Base-by-base conservation (phyloP, 1,139 yeast species). In the Yueomyces sp. region DNA sequence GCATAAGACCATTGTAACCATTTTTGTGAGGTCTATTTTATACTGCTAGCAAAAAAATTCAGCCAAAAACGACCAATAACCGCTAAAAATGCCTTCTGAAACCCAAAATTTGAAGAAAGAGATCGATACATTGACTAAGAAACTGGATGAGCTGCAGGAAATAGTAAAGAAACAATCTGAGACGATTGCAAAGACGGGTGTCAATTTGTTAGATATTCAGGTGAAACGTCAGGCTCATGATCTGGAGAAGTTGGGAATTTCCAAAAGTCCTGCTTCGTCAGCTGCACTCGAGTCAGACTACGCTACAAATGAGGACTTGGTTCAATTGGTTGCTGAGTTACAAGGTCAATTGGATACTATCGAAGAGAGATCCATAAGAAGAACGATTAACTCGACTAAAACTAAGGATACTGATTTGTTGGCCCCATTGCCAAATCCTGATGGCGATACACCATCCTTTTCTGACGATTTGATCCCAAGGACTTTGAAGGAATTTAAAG, bases 291-390 rank as follows among this genome's bases (percentile, higher is more conserved):
- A 78, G 49, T 54, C 73, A 3, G 89, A 82, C 48, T 79, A 71
- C 48, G 82, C 79, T 36, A 78, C 87, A 11, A 81, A 83, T 51
- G 94, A 83, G 46, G 97, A 89, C 55, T 66, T 89, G 25, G 85
- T 83, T 1, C 86, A 82, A 54, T 64, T 85, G 39, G 96, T 87
- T 9, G 87, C 87, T 4, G 97, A 89, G 60, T 66, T 89, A 46
- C 96, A 87, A 62, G 81, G 83, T 4, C 96, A 89, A 63, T 69
- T 89, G 53, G 93, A 84, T 43, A 65, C 67, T 12, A 62, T 81
- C 33, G 93, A 82, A 54, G 82, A 80, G 45, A 69, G 89, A 49
- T 69, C 78, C 11, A 72, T 78, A 40, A 69, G 76, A 50, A 68
- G 93, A 55, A 63, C 75, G 9, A 68, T 70, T 51, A 81, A 81